Percentiles rank a stretch among this genome's conserved stretches.
Conservation (phyloP, 1,139 yeast species). For the Blastobotrys buckinghamii region DNA sequence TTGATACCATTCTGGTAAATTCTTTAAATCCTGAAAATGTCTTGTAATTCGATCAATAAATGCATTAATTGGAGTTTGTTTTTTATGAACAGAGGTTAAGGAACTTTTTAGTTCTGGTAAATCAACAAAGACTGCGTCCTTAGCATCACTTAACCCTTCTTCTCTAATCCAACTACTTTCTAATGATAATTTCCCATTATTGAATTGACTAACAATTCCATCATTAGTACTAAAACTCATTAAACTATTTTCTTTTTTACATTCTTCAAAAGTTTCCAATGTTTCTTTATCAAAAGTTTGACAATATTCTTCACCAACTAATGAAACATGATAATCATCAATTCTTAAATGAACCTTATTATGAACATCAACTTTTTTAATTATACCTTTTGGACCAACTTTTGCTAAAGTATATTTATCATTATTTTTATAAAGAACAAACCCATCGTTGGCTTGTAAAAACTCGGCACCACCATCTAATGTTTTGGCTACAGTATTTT, state of each 20-base stretch:
- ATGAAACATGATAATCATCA: background rate
- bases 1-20: slow-evolving; percentile 12
- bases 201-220: background rate
- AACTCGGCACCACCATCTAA: slow-evolving; percentile 1
- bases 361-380: background rate
- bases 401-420: background rate
- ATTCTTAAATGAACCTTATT: background rate
- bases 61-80: slow-evolving; percentile 37
- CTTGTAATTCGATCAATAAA: slow-evolving; percentile 39
- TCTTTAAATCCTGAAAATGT: slow-evolving; percentile 31
- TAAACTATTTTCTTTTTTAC: background rate
- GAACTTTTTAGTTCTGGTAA: slow-evolving; percentile 32
- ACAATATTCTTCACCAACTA: background rate
- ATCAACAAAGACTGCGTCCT: slow-evolving; percentile 39
- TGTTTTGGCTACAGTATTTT: background rate
- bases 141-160: slow-evolving; percentile 40
- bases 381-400: slow-evolving; percentile 1
- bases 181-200: slow-evolving; percentile 2
- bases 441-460: background rate
- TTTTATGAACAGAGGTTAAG: slow-evolving; percentile 38
- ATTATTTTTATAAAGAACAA: background rate
- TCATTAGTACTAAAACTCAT: slow-evolving; percentile 1
- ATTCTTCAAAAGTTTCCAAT: background rate
- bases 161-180: slow-evolving; percentile 41
- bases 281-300: background rate